Conservation (phyloP, 2,329 filamentous ascomycete species). For the Escovopsis sp. region DNA sequence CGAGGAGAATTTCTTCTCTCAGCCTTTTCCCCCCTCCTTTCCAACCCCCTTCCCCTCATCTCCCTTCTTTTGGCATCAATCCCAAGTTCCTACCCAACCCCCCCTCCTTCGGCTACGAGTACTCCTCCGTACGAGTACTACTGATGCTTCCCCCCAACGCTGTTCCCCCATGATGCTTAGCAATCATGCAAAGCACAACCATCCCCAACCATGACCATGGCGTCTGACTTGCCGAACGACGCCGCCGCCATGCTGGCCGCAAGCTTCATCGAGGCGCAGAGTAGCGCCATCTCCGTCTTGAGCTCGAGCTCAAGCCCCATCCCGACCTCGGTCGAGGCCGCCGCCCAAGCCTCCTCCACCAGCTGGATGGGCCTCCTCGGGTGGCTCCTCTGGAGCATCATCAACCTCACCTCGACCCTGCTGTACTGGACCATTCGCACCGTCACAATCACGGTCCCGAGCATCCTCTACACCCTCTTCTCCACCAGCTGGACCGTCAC, state of each 20-base stretch:
- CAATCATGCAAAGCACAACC: constrained; percentile 13
- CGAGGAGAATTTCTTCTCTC: too few relatives aligned
- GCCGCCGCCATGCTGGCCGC: constrained; percentile 18
- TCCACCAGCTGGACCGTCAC: constrained; percentile 92
- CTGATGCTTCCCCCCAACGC: constrained; percentile 8
- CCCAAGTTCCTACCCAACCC: constrained; percentile 3
- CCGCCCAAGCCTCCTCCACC: constrained; percentile 14
- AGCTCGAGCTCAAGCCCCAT: constrained; percentile 20
- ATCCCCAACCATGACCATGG: constrained; percentile 27
- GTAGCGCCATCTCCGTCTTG: constrained; percentile 22
- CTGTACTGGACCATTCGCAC: constrained; percentile 74
- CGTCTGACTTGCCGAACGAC: constrained; percentile 26
- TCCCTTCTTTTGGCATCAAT: not conserved
- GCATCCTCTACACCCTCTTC: constrained; percentile 76
- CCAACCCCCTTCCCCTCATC: too few relatives aligned
- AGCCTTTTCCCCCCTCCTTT: too few relatives aligned
- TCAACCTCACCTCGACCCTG: constrained; percentile 42
- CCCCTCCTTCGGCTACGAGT: constrained; percentile 1
- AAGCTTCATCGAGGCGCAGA: constrained; percentile 17
- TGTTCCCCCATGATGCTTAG: constrained; percentile 23
- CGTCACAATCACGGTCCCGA: constrained; percentile 76
- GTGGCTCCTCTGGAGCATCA: constrained; percentile 36
- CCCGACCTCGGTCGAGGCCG: constrained; percentile 13
- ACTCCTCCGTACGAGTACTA: too few relatives aligned
- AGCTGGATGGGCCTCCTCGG: constrained; percentile 46